Percentiles rank a stretch among this genome's conserved stretches.
Conservation (phyloP, 1,139 yeast species). For the Nakaseomyces delphensis region DNA sequence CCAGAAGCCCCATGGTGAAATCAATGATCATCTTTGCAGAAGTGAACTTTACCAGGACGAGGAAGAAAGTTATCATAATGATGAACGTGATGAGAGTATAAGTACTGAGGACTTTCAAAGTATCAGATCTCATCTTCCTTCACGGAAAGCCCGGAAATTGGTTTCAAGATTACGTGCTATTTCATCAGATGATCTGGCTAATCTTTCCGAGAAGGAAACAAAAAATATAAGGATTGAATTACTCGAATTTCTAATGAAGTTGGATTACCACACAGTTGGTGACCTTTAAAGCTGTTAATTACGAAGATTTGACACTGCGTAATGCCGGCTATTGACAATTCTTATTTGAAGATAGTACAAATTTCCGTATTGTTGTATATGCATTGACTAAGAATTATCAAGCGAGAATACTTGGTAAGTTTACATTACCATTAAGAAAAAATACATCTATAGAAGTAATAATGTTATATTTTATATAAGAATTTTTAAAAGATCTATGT, state of each 20-base stretch:
- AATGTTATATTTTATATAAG: background rate
- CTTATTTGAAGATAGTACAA: too few species aligned
- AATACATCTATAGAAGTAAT: too few species aligned
- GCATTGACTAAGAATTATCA: too few species aligned
- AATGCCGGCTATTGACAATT: too few species aligned
- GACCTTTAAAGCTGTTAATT: background rate
- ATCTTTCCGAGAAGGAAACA: slow-evolving; percentile 19
- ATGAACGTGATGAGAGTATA: slow-evolving; percentile 6
- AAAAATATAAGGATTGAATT: slow-evolving; percentile 21
- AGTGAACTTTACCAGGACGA: background rate
- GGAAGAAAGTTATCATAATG: slow-evolving; percentile 1
- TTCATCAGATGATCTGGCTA: slow-evolving; percentile 14
- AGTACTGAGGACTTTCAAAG: slow-evolving; percentile 12
- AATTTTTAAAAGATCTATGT: background rate
- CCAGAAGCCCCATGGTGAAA: background rate
- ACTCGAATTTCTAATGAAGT: slow-evolving; percentile 22
- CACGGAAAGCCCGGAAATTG: slow-evolving; percentile 18
- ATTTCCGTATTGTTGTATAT: too few species aligned
- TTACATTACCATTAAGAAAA: too few species aligned
- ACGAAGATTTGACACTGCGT: too few species aligned
- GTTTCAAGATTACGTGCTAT: slow-evolving; percentile 17
- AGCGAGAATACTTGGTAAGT: too few species aligned
- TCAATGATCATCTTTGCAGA: background rate
- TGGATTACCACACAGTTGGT: slow-evolving; percentile 14
- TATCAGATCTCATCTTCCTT: slow-evolving; percentile 17